These are phyloP conservation scores for Eleusine indica DNA, from an alignment of 176 grass and related monocot species.

Conservation along the genomic window DNA sequence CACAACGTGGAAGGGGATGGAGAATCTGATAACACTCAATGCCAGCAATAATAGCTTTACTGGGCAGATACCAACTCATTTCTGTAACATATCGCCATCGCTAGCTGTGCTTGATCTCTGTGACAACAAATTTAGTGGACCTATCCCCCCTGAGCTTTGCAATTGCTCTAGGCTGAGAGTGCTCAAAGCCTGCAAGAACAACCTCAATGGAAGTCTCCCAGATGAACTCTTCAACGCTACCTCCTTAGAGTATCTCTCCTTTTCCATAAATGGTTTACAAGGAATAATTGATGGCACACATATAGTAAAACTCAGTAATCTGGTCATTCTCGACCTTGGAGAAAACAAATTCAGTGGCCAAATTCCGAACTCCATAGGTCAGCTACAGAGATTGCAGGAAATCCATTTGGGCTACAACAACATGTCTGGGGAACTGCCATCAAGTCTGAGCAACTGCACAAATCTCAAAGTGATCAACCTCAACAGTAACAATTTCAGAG, in stretches of 20 bases:
- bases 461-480: slow-evolving; percentile 18
- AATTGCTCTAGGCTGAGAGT: slow-evolving; percentile 34
- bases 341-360: slow-evolving; percentile 19
- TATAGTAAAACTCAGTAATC: slow-evolving; percentile 34
- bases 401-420: slow-evolving; percentile 28
- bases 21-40: slow-evolving; percentile 32
- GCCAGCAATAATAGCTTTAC: slow-evolving; percentile 51
- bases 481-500: slow-evolving; percentile 28
- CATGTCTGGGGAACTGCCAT: slow-evolving; percentile 41
- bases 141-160: slow-evolving; percentile 29
- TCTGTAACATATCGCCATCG: slow-evolving; percentile 17
- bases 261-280: slow-evolving; percentile 24
- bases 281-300: slow-evolving; percentile 11
- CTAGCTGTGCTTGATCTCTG: slow-evolving; percentile 28
- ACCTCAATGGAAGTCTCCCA: slow-evolving; percentile 33
- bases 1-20: slow-evolving; percentile 15
- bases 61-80: slow-evolving; percentile 24
- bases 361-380: slow-evolving; percentile 40
- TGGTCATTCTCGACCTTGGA: slow-evolving; percentile 31
- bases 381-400: slow-evolving; percentile 34
- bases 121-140: slow-evolving; percentile 25
- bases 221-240: slow-evolving; percentile 37
- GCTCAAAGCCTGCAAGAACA: slow-evolving; percentile 34
- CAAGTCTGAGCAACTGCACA: slow-evolving; percentile 41
- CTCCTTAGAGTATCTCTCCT: slow-evolving; percentile 39